phyloP scores from a whole-genome alignment of 2,329 filamentous ascomycete species.

The Incumbomyces delicatus region DNA sequence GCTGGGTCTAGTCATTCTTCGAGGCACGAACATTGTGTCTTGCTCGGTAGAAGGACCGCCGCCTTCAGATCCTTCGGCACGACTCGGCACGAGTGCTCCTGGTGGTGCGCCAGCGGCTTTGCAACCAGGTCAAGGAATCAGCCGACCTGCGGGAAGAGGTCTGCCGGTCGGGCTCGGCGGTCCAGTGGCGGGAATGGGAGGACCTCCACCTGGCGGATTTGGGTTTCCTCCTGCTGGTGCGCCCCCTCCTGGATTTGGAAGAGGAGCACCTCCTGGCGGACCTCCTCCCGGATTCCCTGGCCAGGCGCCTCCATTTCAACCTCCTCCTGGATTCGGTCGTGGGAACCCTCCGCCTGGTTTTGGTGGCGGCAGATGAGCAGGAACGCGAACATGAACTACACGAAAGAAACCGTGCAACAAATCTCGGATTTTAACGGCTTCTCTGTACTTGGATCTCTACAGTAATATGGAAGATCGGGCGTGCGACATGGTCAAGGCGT shows the following conservation, averaged over 20 bases:
- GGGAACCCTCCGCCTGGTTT: slow-evolving; percentile 40
- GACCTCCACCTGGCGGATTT: slow-evolving; percentile 52
- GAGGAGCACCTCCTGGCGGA: slow-evolving; percentile 37
- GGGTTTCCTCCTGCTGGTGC: slow-evolving; percentile 41
- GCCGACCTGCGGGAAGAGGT: slow-evolving; percentile 82
- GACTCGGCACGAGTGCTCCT: slow-evolving; percentile 68
- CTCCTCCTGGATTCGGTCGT: slow-evolving; percentile 10
- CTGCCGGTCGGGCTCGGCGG: slow-evolving; percentile 73
- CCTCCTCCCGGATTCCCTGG: slow-evolving; percentile 10
- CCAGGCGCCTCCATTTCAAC: slow-evolving; percentile 8
- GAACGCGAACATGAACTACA: neutral
- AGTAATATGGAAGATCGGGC: no score
- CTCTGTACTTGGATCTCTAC: no score
- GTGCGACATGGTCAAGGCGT: no score
- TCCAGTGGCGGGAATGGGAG: slow-evolving; percentile 79
- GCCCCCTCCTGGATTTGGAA: slow-evolving; percentile 42
- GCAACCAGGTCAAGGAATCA: slow-evolving; percentile 76
- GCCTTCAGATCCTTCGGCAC: slow-evolving; percentile 81
- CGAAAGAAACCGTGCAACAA: no score
- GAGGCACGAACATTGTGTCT: slow-evolving; percentile 88
- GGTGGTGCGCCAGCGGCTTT: slow-evolving; percentile 55
- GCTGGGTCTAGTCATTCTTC: slow-evolving; percentile 88
- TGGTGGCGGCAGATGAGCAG: slow-evolving; percentile 26
- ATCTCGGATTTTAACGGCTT: no score
- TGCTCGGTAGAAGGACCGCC: slow-evolving; percentile 92